Conservation (phyloP, 176 grass and related monocot genomes). For the Carex scoparia region DNA sequence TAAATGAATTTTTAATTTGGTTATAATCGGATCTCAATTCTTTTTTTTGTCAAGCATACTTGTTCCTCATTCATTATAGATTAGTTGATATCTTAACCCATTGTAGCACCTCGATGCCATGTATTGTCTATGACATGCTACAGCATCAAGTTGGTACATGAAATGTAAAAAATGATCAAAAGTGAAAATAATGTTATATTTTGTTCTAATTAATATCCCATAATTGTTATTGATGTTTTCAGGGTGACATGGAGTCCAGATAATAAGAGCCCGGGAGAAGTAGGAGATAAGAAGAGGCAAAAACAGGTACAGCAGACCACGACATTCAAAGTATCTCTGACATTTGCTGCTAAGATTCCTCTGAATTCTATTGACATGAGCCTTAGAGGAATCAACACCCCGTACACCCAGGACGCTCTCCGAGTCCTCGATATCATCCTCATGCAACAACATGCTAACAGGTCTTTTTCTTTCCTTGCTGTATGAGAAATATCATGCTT, state of each 20-base stretch:
- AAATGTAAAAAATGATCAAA: background rate
- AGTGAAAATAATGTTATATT: background rate
- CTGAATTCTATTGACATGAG: slow-evolving; percentile 56
- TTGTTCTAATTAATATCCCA: background rate
- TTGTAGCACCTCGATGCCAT: background rate
- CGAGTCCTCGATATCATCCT: slow-evolving; percentile 83
- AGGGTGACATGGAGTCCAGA: slow-evolving; percentile 37
- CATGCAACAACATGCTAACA: slow-evolving; percentile 87
- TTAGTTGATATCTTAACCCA: background rate
- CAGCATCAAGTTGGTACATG: background rate
- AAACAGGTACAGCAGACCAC: slow-evolving; percentile 57
- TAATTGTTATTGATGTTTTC: background rate
- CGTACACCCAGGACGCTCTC: slow-evolving; percentile 63
- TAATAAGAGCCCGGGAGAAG: slow-evolving; percentile 35
- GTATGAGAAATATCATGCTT: slow-evolving; percentile 65
- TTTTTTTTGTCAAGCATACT: no score
- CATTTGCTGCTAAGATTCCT: slow-evolving; percentile 67
- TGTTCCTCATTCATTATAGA: background rate
- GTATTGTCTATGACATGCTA: background rate
- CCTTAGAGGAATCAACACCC: slow-evolving; percentile 47
- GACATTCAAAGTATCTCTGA: slow-evolving; percentile 53
- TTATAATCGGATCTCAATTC: no score
- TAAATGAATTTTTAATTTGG: background rate
- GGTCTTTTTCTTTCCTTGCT: slow-evolving; percentile 42
- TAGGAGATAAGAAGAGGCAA: slow-evolving; percentile 49